Percentiles rank a stretch among this genome's conserved stretches.
Evolutionary conservation across 768 basidiomycete genomes (phyloP).

Genomic region (Boletus tomentosulus): DNA sequence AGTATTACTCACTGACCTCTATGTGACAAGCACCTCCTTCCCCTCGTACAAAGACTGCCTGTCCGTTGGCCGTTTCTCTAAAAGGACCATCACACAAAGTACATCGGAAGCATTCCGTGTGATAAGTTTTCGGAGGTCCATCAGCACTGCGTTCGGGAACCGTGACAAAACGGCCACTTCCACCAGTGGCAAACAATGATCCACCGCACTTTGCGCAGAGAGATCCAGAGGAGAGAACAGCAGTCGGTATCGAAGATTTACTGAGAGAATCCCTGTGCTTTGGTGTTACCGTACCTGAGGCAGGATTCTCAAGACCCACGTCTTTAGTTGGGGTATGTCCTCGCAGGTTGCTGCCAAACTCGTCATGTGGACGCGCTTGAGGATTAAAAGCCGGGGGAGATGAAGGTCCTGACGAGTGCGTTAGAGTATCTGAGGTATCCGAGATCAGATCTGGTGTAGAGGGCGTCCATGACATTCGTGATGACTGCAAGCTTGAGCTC

Average conservation of each 20-base stretch:
- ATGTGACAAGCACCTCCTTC: conserved; percentile 66
- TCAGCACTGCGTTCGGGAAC: conserved; percentile 48
- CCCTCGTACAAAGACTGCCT: conserved; percentile 67
- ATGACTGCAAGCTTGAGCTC: conserved; percentile 28
- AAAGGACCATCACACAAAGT: conserved; percentile 60
- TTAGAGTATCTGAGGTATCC: conserved; percentile 57
- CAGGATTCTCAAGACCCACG: conserved; percentile 8
- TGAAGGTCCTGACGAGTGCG: conserved; percentile 50
- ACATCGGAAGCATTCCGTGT: conserved; percentile 75
- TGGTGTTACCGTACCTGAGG: conserved; percentile 27
- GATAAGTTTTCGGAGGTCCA: conserved; percentile 57
- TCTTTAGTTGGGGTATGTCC: conserved; percentile 4
- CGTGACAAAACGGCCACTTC: conserved; percentile 66
- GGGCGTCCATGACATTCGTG: conserved; percentile 34
- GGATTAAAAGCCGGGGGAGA: conserved; percentile 45
- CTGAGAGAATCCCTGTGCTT: conserved; percentile 23
- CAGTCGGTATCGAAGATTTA: conserved; percentile 27
- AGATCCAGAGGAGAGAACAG: conserved; percentile 36
- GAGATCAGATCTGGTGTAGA: conserved; percentile 57
- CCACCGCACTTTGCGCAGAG: conserved; percentile 59
- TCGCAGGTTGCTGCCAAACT: conserved; percentile 8
- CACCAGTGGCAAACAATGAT: conserved; percentile 52
- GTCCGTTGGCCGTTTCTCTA: conserved; percentile 54
- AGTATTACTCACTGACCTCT: conserved; percentile 34
- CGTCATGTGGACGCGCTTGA: conserved; percentile 16